phyloP scores from a whole-genome alignment of 2,329 filamentous ascomycete genomes.

The Colletotrichum noveboracense region DNA sequence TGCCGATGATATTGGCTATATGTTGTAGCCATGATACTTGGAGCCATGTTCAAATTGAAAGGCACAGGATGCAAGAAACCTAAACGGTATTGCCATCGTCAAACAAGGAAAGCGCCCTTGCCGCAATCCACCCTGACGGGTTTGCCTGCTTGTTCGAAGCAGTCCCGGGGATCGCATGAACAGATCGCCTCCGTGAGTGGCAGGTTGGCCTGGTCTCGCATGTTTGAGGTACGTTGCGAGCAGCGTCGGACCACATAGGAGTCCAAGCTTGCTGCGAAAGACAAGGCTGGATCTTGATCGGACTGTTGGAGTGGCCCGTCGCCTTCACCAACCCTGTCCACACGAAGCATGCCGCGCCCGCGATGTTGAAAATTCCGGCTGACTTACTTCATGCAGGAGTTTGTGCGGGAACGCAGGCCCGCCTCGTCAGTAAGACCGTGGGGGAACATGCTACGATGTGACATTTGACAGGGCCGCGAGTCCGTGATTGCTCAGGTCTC shows the following conservation, averaged over 20 bases:
- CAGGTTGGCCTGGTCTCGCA: conserved; percentile 3
- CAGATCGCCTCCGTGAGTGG: conserved; percentile 13
- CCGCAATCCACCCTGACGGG: neutral
- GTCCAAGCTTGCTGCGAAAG: conserved; percentile 4
- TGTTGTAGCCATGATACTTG: neutral
- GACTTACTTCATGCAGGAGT: conserved; percentile 3
- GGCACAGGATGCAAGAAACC: neutral
- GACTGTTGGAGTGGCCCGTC: neutral
- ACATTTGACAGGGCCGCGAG: neutral
- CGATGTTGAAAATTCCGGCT: neutral
- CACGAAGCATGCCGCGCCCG: neutral
- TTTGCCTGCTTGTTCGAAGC: neutral
- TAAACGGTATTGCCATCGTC: neutral
- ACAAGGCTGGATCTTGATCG: conserved; percentile 7
- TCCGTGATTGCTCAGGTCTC: neutral
- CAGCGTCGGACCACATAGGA: conserved; percentile 17
- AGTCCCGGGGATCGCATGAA: conserved; percentile 19
- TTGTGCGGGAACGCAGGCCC: neutral
- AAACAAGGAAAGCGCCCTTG: neutral
- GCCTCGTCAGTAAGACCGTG: neutral
- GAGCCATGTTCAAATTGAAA: neutral
- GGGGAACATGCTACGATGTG: neutral
- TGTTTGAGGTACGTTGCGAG: conserved; percentile 34
- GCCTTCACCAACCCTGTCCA: neutral
- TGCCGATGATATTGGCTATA: neutral